These are phyloP conservation scores for Dryas integrifolia DNA, from an alignment of 331 rosid genomes.

Conservation along the genomic window DNA sequence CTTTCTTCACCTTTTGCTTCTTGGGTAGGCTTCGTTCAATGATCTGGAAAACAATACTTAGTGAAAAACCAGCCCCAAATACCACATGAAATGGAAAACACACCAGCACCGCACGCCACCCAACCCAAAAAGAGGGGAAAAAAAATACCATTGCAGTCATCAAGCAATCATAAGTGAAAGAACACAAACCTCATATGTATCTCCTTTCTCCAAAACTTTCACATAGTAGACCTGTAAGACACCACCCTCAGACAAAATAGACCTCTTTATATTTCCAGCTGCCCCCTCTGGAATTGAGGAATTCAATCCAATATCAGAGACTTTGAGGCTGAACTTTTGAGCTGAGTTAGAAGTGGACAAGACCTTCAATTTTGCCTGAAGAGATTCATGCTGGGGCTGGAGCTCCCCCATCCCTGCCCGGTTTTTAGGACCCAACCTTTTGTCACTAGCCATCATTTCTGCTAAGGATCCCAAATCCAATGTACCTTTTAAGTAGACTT, in stretches of 20 bases:
- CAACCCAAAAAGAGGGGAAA: not conserved
- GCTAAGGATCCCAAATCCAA: slow-evolving; percentile 96
- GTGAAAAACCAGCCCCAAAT: slow-evolving; percentile 13
- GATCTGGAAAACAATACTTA: slow-evolving; percentile 52
- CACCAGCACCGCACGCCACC: not conserved
- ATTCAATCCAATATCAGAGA: slow-evolving; percentile 63
- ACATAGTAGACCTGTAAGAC: slow-evolving; percentile 87
- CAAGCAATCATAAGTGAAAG: slow-evolving; percentile 12
- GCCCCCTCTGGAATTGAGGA: slow-evolving; percentile 98
- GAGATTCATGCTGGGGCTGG: slow-evolving; percentile 68
- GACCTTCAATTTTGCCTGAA: slow-evolving; percentile 75
- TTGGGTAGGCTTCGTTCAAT: slow-evolving; percentile 94
- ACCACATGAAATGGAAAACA: slow-evolving; percentile 7
- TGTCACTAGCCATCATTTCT: slow-evolving; percentile 80
- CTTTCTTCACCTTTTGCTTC: slow-evolving; percentile 69
- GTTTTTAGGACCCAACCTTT: slow-evolving; percentile 57
- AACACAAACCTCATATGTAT: slow-evolving; percentile 85
- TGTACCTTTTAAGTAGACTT: slow-evolving; percentile 77
- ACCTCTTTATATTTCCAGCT: slow-evolving; percentile 88
- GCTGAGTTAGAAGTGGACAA: slow-evolving; percentile 56
- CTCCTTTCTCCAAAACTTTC: slow-evolving; percentile 99
- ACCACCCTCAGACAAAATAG: slow-evolving; percentile 93
- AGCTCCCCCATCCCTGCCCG: slow-evolving; percentile 84
- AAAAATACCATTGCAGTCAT: not conserved
- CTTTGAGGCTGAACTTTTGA: slow-evolving; percentile 67